These are phyloP conservation scores for Begonia fuchsioides DNA, from an alignment of 306 rosid genomes.

Conservation along the genomic window DNA sequence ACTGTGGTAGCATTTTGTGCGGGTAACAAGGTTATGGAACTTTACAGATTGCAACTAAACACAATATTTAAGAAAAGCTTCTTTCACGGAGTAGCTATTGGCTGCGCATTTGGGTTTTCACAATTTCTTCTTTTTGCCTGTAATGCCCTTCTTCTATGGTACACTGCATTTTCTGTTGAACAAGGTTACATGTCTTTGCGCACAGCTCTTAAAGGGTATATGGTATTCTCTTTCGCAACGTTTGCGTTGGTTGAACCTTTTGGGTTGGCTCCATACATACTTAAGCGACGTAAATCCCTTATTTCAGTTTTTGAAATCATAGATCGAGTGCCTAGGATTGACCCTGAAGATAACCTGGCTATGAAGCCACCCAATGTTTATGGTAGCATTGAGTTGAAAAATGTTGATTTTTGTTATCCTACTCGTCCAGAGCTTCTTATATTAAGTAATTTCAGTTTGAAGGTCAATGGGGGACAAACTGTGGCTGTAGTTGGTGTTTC, in stretches of 20 bases:
- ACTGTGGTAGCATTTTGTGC: constrained; percentile 99
- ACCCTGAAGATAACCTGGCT: constrained; percentile 82
- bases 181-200: constrained; percentile 20
- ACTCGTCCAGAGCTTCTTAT: constrained; percentile 93
- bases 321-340: constrained; percentile 92
- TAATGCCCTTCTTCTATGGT: constrained; percentile 97
- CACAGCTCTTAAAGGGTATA: constrained; percentile 82
- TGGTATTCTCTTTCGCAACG: constrained; percentile 96
- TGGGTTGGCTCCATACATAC: constrained; percentile 99
- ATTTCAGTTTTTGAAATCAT: constrained; percentile 94
- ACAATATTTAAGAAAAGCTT: constrained; percentile 86
- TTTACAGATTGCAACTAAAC: constrained; percentile 78
- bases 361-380: constrained; percentile 93
- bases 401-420: constrained; percentile 88
- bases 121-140: constrained; percentile 97
- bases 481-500: constrained; percentile 97
- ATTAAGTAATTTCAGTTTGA: constrained; percentile 86
- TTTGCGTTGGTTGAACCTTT: constrained; percentile 99
- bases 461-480: constrained; percentile 95
- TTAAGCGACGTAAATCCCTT: constrained; percentile 94
- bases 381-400: constrained; percentile 92
- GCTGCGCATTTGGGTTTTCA: constrained; percentile 91
- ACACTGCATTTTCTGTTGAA: constrained; percentile 54
- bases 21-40: constrained; percentile 98
- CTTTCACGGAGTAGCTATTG: constrained; percentile 93